These are phyloP conservation scores for Lentinula detonsa DNA, from an alignment of 768 basidiomycete species.

Conservation along the genomic window DNA sequence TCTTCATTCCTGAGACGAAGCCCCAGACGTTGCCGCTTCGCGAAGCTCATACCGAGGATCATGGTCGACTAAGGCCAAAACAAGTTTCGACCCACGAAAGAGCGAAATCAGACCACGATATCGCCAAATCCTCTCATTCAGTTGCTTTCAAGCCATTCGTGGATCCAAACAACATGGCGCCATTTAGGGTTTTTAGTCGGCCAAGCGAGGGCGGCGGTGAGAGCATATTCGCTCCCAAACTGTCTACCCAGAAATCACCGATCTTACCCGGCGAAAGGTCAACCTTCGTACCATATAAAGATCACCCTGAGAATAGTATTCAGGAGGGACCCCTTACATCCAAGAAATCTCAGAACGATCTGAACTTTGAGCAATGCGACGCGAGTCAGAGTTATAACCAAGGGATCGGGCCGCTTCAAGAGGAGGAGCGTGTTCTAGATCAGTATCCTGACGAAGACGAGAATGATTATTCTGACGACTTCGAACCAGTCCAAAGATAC, in stretches of 20 bases:
- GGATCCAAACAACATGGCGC: constrained; percentile 39
- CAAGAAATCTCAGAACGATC: constrained; percentile 15
- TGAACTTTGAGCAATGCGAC: constrained; percentile 7
- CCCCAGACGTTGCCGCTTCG: constrained; percentile 33
- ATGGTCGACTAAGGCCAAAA: constrained; percentile 35
- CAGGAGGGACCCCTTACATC: constrained; percentile 19
- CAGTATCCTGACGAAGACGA: constrained; percentile 25
- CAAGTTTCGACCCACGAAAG: constrained; percentile 28
- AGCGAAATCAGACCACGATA: constrained; percentile 36
- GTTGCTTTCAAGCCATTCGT: constrained; percentile 33
- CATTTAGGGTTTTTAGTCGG: constrained; percentile 68
- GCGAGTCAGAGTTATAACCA: constrained; percentile 18
- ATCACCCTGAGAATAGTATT: constrained; percentile 7
- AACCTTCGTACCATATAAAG: constrained; percentile 34
- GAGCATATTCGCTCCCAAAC: constrained; percentile 41
- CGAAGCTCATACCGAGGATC: constrained; percentile 38
- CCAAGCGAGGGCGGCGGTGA: constrained; percentile 44
- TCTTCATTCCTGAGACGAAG: constrained; percentile 55
- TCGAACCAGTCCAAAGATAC: constrained; percentile 22
- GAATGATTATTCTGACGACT: constrained; percentile 14
- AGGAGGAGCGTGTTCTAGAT: constrained; percentile 19
- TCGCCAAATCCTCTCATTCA: constrained; percentile 15
- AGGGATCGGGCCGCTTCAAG: constrained; percentile 24
- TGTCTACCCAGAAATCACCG: constrained; percentile 20
- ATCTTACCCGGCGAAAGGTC: constrained; percentile 30